phyloP scores from a whole-genome alignment of 768 basidiomycete genomes.

The Rhizopogon sp. region DNA sequence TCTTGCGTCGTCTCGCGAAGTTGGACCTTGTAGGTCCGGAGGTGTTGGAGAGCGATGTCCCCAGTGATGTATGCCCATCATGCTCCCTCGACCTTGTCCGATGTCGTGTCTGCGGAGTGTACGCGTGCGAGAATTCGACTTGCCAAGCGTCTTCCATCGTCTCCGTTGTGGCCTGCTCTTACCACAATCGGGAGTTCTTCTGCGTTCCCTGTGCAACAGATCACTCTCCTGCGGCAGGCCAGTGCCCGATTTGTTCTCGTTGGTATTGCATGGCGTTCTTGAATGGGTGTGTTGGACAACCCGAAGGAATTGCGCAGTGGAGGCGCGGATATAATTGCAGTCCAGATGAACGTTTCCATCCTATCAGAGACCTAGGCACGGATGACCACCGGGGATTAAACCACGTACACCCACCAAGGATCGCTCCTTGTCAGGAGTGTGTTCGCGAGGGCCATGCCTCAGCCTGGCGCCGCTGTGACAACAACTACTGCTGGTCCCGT shows the following conservation, averaged over 20 bases:
- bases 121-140: background rate
- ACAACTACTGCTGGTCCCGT: background rate
- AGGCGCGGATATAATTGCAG: background rate
- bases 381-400: background rate
- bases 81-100: background rate
- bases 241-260: background rate
- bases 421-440: background rate
- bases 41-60: background rate
- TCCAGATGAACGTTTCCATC: background rate
- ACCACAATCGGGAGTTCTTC: background rate
- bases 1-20: background rate
- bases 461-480: background rate
- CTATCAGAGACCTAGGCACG: background rate
- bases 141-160: background rate
- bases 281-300: constrained; percentile 1
- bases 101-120: background rate
- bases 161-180: background rate
- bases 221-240: background rate
- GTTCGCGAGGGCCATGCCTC: background rate
- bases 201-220: background rate
- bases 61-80: background rate
- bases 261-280: background rate
- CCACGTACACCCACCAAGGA: background rate
- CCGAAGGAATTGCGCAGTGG: background rate
- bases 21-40: background rate